Evolutionary conservation across 208 protist genomes (phyloP), one percentile per base, ranked within the genome.

Genomic region (Acanthamoeba sp.): DNA sequence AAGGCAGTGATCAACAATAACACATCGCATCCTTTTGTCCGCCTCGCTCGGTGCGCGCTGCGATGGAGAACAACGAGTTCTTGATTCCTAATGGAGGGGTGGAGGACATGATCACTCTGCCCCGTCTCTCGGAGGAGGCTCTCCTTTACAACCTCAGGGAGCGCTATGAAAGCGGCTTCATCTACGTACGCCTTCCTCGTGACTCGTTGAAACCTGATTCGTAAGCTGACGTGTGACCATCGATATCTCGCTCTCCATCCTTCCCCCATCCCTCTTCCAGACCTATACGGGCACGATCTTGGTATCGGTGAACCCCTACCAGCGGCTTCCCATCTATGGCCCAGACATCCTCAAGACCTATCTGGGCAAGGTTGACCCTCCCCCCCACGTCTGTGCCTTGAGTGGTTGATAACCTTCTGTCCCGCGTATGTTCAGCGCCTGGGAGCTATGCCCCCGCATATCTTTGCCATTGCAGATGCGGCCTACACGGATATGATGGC

Each of bases 261-360:
- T 9, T 29, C 7, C 18, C 9, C 10, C 1, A 38, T 52, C 24
- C 29, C 27, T 50, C 80, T 16, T 45, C 9, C 64, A 95, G 90
- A 96, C 95, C n/a, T 95, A 95, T 62, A 95, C 94, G 12, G 96
- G 96, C 24, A 94, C 95, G 5, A 97, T 97, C 73, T 90, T 97
- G 3, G 94, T 97, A 1, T 95, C 96, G 12, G 94, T 97, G 4
- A 97, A 97, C 91, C 96, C 96, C 27, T 97, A 97, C 36, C 82
- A 96, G 38, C 89, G 64, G 1, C 89, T 57, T n/a, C 71, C 64
- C 71, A 80, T 82, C 48, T 84, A 82, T 82, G 29, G 45, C n/a
- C 32, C 40, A 10, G 59, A 82, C 10, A 78, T 73, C 5, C n/a
- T 93, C 20, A 93, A 93, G 38, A 62, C 42, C 59, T 93, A 93